Base-by-base conservation (phyloP, 2,329 filamentous ascomycete genomes). In the Diaporthe citri region DNA sequence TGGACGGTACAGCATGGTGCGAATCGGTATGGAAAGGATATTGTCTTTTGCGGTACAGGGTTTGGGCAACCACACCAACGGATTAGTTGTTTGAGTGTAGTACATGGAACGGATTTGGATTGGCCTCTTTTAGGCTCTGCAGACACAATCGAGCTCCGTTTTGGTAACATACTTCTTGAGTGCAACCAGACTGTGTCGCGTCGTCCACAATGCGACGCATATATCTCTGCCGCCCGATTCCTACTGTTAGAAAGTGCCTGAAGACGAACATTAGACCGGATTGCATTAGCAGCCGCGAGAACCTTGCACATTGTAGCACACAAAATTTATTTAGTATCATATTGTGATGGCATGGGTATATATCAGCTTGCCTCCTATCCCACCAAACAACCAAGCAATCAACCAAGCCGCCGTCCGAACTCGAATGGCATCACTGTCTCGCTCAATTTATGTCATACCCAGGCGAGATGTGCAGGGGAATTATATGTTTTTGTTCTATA, bases 1-100 rank as follows among this genome's bases (percentile, higher is more conserved):
- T 64, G 48, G 73, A 55, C 22, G n/a, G 64, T 69, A 71, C 46
- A 64, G 43, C 62, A 76, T 73, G 46, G 59, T 71, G 71, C 56
- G 69, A 66, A 66, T 34, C 39, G 66, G 57, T 39, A 64, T 43
- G 73, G 57, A 64, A 74, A 59, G 74, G 72, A 76, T 41, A 67
- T 59, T 64, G 62, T 62, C 41, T 71, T 74, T n/a, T 51, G 67
- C 71, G 62, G 64, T 73, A 74, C 48, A 75, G 62, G 71, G 31
- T 55, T 59, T 51, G 51, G 46, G 51, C 55, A 48, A 59, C 34
- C 41, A 66, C 39, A 72, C 31, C 62, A 41, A 48, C 20, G 2
- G 28, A 60, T 73, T 25, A 10, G 36, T 55, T 22, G 72, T 70
- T 69, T 69, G 51, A 43, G 59, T 46, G 46, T 34, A 66, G 62